These are phyloP conservation scores for Botrytis aclada DNA, from an alignment of 2,329 filamentous ascomycete genomes.

Conservation along the genomic window DNA sequence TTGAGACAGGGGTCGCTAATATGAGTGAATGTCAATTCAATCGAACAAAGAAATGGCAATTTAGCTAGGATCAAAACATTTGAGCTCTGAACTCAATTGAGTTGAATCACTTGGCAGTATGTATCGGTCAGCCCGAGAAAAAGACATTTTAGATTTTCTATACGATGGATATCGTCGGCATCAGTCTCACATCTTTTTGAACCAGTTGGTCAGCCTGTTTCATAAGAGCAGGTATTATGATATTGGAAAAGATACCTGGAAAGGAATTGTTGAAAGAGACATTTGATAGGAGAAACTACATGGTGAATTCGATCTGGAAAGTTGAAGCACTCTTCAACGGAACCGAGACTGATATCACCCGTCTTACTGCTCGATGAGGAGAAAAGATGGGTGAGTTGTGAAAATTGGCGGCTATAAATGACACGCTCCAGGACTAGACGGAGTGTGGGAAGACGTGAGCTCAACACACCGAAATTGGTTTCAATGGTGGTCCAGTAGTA, in stretches of 20 bases:
- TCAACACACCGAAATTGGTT: background rate
- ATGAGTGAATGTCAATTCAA: background rate
- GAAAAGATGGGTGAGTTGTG: background rate
- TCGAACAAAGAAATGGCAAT: background rate
- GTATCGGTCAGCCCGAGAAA: background rate
- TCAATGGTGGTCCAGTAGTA: constrained; percentile 11
- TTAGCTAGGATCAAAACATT: background rate
- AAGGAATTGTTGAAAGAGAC: background rate
- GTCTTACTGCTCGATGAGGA: background rate
- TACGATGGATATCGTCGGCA: background rate
- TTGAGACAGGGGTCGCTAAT: background rate
- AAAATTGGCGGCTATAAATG: background rate
- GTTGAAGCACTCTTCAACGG: background rate
- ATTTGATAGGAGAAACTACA: background rate
- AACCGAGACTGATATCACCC: background rate
- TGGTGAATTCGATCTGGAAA: background rate
- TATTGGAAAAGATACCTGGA: background rate
- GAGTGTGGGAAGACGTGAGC: background rate
- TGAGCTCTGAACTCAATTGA: background rate
- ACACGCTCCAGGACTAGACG: background rate
- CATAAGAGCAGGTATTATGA: background rate
- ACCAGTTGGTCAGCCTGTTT: background rate
- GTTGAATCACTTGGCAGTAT: background rate
- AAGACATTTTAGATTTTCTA: background rate
- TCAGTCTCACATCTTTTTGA: background rate